These are phyloP conservation scores for Penicillium psychrofluorescens DNA, from an alignment of 495 filamentous ascomycete species.

Conservation along the genomic window DNA sequence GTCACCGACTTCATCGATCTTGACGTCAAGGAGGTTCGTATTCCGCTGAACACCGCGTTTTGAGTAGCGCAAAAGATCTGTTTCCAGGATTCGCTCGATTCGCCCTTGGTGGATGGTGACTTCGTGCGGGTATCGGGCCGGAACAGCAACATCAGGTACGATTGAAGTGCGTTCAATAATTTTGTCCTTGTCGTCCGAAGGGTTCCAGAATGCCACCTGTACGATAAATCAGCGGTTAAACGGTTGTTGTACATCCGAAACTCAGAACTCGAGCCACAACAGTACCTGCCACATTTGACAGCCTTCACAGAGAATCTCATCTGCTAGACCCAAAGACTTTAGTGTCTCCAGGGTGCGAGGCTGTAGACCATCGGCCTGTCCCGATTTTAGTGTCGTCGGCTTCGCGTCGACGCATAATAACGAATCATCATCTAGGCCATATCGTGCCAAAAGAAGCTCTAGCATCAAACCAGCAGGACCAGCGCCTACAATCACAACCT, in stretches of 20 bases:
- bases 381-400: constrained; percentile 33
- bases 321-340: constrained; percentile 28
- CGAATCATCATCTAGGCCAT: constrained; percentile 35
- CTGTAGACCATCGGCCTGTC: constrained; percentile 60
- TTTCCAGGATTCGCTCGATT: constrained; percentile 54
- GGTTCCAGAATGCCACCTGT: constrained; percentile 44
- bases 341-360: constrained; percentile 61
- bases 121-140: constrained; percentile 44
- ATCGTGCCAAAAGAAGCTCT: constrained; percentile 38
- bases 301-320: constrained; percentile 31
- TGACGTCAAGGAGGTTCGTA: constrained; percentile 44
- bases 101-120: constrained; percentile 55
- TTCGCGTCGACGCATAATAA: constrained; percentile 44
- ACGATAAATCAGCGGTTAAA: background rate
- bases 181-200: constrained; percentile 36
- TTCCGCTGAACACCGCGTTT: constrained; percentile 44
- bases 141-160: constrained; percentile 37
- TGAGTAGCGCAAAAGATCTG: constrained; percentile 43
- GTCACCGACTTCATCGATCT: constrained; percentile 50
- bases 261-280: constrained; percentile 26
- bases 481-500: constrained; percentile 38
- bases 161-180: constrained; percentile 47
- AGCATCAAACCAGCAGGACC: constrained; percentile 45
- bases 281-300: constrained; percentile 31
- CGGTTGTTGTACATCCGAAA: background rate